A percentile compares a stretch with the other conserved stretches of the same genome.
Evolutionary conservation across 805 yeast species (phyloP).

Genomic region (Jamesozyma piceae): DNA sequence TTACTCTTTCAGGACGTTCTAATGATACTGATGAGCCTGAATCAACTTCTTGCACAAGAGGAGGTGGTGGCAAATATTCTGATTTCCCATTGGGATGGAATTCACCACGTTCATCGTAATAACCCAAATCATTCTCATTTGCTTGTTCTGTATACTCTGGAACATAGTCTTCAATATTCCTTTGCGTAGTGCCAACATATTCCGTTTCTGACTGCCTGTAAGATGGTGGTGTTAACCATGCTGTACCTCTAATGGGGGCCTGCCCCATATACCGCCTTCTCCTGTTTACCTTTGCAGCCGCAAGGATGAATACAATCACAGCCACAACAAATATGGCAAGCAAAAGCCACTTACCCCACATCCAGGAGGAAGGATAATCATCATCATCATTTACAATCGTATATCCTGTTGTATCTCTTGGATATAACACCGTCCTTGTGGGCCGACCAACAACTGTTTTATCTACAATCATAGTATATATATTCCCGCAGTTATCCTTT

Average conservation of each 20-base stretch:
- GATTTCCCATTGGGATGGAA: conserved; percentile 34
- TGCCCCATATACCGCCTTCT: conserved; percentile 37
- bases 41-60: conserved; percentile 35
- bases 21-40: conserved; percentile 39
- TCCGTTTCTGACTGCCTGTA: conserved; percentile 58
- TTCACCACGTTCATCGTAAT: conserved; percentile 55
- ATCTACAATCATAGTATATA: not conserved
- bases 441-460: not conserved
- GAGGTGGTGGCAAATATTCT: conserved; percentile 24
- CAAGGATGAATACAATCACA: conserved; percentile 37
- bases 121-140: conserved; percentile 68
- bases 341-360: conserved; percentile 51
- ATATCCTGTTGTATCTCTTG: not conserved
- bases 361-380: conserved; percentile 17
- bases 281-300: conserved; percentile 47
- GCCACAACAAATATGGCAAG: conserved; percentile 51
- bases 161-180: conserved; percentile 40
- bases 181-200: conserved; percentile 28
- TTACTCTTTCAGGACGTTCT: conserved; percentile 15
- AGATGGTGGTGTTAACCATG: conserved; percentile 83
- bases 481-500: not conserved
- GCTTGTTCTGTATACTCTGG: conserved; percentile 63
- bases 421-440: not conserved
- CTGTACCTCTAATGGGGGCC: conserved; percentile 62
- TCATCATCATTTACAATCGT: conserved; percentile 11